Evolutionary conservation across 352 stramenopile genomes (phyloP), one percentile per base, ranked within the genome.

Genomic region (Halophytophthora polymorphica): DNA sequence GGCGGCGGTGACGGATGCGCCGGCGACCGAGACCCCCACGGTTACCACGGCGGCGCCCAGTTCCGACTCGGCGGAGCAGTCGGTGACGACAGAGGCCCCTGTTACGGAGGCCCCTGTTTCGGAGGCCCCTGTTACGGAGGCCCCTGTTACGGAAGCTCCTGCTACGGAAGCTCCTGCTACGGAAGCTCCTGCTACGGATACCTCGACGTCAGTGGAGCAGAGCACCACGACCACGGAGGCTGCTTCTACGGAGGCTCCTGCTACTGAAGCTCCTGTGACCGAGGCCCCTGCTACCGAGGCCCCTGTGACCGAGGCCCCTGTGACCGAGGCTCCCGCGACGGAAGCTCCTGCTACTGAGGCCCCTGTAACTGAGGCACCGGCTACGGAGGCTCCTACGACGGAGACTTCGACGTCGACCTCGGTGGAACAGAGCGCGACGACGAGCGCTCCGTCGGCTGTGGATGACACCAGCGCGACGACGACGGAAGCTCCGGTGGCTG

Each of bases 351-450:
- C 23, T 7, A 57, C 47, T 1, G 40, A 61, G 4, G 34, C 34
- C 33, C 43, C 53, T 35, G 33, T 37, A 14, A 37, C 33, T 7
- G n/a, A 5, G 4, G 37, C 56, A 13, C 56, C 50, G 23, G 31
- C 17, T 11, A 58, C 43, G 5, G 40, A 58, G 13, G 47, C 19
- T 0, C 22, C 21, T 2, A 25, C 52, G 31, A 45, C 45, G 0
- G 48, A 67, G 6, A 53, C 18, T 13, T 46, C 48, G 11, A 61
- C 18, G 6, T 14, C 50, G 17, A 53, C 53, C n/a, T 45, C 36
- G 13, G 40, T 14, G 5, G 43, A 59, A 21, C 59, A 63, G 29
- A 54, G 10, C 11, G 18, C 38, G 6, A 28, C 38, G 28, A 45
- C 38, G 7, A 22, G 17, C 6, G 38, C 38, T 15, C 38, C 38